phyloP scores from a whole-genome alignment of 2,329 filamentous ascomycete species.

The Rachicladosporium sp. region DNA sequence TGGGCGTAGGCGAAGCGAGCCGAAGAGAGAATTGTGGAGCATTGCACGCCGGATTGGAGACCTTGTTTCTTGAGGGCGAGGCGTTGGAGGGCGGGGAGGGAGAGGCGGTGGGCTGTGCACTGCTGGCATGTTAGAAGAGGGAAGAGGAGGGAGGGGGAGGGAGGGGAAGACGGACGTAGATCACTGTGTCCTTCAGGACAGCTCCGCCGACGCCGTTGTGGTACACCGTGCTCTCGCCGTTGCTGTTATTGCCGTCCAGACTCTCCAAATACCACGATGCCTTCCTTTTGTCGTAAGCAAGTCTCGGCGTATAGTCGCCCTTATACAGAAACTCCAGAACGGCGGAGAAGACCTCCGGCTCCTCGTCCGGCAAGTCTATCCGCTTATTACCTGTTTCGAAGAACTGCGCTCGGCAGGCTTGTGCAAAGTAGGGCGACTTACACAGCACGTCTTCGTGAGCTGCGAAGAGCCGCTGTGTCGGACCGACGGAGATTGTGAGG shows the following conservation, averaged over 20 bases:
- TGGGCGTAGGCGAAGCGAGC: slow-evolving; percentile 84
- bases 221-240: slow-evolving; percentile 48
- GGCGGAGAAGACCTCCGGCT: slow-evolving; percentile 81
- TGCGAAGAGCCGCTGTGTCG: slow-evolving; percentile 63
- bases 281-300: slow-evolving; percentile 68
- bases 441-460: slow-evolving; percentile 78
- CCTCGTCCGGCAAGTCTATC: slow-evolving; percentile 70
- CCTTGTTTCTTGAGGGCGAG: slow-evolving; percentile 81
- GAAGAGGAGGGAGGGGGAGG: slow-evolving; percentile 1
- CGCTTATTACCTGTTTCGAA: slow-evolving; percentile 51
- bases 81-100: slow-evolving; percentile 71
- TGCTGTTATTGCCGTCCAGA: slow-evolving; percentile 31
- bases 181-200: slow-evolving; percentile 75
- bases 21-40: slow-evolving; percentile 71
- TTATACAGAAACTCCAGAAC: slow-evolving; percentile 89
- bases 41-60: slow-evolving; percentile 71
- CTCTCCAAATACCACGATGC: slow-evolving; percentile 76
- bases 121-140: slow-evolving; percentile 4
- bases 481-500: slow-evolving; percentile 71
- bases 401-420: slow-evolving; percentile 51
- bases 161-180: slow-evolving; percentile 40
- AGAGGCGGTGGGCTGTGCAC: slow-evolving; percentile 76
- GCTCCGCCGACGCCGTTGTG: slow-evolving; percentile 52
- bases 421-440: slow-evolving; percentile 66
- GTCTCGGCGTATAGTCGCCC: slow-evolving; percentile 78